Base-by-base conservation (phyloP, 225 moss, liverwort and hornwort species). In the Physcomitrellopsis africana region DNA sequence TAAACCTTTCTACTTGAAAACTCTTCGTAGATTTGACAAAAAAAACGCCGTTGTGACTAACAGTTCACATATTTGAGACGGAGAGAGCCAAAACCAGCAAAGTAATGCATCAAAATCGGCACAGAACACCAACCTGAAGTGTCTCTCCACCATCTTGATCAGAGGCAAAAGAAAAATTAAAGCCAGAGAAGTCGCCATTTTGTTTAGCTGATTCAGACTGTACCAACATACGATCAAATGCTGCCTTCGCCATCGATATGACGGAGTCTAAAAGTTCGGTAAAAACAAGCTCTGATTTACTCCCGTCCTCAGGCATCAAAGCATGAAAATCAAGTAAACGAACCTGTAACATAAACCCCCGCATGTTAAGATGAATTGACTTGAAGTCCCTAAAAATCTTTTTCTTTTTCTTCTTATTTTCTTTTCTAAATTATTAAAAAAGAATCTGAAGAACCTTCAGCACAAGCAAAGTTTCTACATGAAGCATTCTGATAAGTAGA, bases 291-390 rank as follows among this genome's bases (percentile, higher is more conserved):
- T 91, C 92, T 71, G 82, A 45, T 37, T 86, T 81, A 23, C 68
- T 84, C 46, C 92, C 89, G 81, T 90, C 87, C 75, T 78, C 84
- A 63, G 94, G 92, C 81, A 95, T 88, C 10, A 95, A 84, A 26
- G 90, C 90, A 74, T 91, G 92, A 69, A 95, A 95, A 69, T 95
- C 94, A 52, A 89, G 87, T 79, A 95, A 80, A 68, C 92, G 86
- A 73, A 95, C 85, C 85, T 85, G 85, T 56, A 5, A 64, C 71
- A 75, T 19, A 45, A 19, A 56, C 14, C 55, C 51, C 44, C 70
- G 49, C 52, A 26, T 65, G 49, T 80, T 65, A 80, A 45, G 37
- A 62, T 44, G 15, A 44, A 24, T 45, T 53, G 46, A 26, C 17
- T 29, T 65, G 14, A 69, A 75, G 37, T 43, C 20, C 10, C 15